These are phyloP conservation scores for Claviceps arundinis DNA, from an alignment of 2,329 filamentous ascomycete genomes.

Conservation along the genomic window DNA sequence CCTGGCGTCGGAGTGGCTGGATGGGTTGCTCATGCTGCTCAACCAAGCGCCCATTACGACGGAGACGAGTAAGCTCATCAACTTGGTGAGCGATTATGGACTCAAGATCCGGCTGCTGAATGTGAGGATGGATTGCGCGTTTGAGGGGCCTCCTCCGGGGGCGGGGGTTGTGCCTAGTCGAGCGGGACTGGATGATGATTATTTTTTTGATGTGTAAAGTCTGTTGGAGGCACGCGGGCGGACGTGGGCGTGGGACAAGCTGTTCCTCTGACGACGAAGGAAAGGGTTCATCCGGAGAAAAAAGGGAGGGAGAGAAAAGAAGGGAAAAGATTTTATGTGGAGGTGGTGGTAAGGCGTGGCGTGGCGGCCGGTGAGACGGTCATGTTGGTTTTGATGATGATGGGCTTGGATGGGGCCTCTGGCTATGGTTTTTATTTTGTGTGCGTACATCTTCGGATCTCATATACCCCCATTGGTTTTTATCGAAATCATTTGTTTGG, in stretches of 20 bases:
- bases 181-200: constrained; percentile 81
- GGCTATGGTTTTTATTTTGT: neutral
- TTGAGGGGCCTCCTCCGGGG: constrained; percentile 54
- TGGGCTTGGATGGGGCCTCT: too few species aligned
- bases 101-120: constrained; percentile 88
- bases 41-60: constrained; percentile 95
- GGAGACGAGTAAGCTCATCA: constrained; percentile 82
- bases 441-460: neutral
- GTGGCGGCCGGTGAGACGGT: too few species aligned
- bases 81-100: constrained; percentile 77
- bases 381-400: too few species aligned
- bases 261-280: neutral
- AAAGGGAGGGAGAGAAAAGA: too few species aligned
- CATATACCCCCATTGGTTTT: constrained; percentile 1
- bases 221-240: too few species aligned
- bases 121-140: constrained; percentile 66
- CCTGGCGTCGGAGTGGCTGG: constrained; percentile 89
- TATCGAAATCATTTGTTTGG: neutral
- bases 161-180: constrained; percentile 66
- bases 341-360: too few species aligned
- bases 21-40: constrained; percentile 86
- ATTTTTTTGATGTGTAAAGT: constrained; percentile 65
- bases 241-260: neutral
- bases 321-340: too few species aligned
- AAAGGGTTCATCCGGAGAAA: too few species aligned